phyloP scores from a whole-genome alignment of 2,329 filamentous ascomycete species.

The Aureobasidium subglaciale region DNA sequence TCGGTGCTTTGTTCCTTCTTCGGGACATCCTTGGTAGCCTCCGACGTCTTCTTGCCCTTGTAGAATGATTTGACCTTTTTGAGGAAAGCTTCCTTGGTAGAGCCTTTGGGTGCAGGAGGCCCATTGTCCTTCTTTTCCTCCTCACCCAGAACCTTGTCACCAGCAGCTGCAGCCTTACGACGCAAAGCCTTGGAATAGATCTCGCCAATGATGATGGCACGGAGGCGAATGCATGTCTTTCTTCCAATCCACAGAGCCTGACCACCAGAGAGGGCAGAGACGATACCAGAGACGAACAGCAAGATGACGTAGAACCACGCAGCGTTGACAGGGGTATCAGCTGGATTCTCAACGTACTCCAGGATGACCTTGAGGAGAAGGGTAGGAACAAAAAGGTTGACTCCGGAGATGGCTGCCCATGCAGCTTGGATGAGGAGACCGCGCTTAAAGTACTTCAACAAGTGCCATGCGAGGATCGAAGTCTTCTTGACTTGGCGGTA shows the following conservation, averaged over 20 bases:
- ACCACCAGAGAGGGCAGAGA: conserved; percentile 76
- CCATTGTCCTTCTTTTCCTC: conserved; percentile 43
- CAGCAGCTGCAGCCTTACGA: conserved; percentile 74
- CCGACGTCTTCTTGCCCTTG: conserved; percentile 53
- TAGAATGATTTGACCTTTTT: conserved; percentile 45
- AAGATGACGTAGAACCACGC: conserved; percentile 94
- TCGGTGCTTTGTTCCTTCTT: conserved; percentile 39
- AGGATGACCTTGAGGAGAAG: conserved; percentile 85
- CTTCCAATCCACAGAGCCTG: conserved; percentile 89
- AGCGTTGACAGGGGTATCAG: conserved; percentile 69
- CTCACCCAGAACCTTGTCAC: conserved; percentile 63
- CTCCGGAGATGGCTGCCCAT: conserved; percentile 71
- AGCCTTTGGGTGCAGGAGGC: background rate
- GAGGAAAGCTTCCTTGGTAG: conserved; percentile 34
- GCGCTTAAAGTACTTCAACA: conserved; percentile 76
- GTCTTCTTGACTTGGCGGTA: conserved; percentile 85
- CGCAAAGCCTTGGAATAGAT: conserved; percentile 94
- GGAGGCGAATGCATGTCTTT: conserved; percentile 85
- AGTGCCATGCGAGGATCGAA: conserved; percentile 66
- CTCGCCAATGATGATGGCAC: conserved; percentile 92
- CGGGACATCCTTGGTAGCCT: conserved; percentile 35
- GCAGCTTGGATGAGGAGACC: conserved; percentile 67
- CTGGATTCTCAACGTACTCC: conserved; percentile 84
- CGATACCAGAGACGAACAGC: conserved; percentile 72
- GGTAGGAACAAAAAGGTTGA: conserved; percentile 88